Evolutionary conservation across 208 protist species (phyloP), one percentile per base, ranked within the genome.

Genomic region (Trypanosoma avium): DNA sequence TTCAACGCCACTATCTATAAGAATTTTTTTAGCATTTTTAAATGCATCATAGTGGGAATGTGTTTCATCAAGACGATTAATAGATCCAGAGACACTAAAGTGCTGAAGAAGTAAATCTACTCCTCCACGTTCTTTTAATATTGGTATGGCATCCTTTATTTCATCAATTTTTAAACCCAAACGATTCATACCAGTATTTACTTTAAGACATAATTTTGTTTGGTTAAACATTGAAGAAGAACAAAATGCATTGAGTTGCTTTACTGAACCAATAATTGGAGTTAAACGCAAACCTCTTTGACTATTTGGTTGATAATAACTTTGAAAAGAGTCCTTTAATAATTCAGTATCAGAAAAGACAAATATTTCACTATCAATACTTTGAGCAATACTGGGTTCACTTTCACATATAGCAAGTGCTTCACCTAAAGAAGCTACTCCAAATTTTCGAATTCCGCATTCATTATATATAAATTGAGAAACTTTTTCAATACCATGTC

Each of bases 111-210:
- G 62, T 12, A 83, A 21, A 19, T 83, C 73, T 1, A 81, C 77
- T 4, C 70, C 73, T 27, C 81, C 77, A 45, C 58, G 72, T 46
- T 74, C 56, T 33, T 68, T 75, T 17, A 87, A 67, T 26, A 79
- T 21, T 33, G 81, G 70, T 0, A 67, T 19, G n/a, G n/a, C 48
- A 26, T 56, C 24, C 24, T 60, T 24, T 7, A 87, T 46, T 19
- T 75, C 70, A 42, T 77, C 67, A 33, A 64, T 62, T 13, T 54
- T 64, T 17, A 83, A 52, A n/a, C 73, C 77, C 24, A 87, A 71
- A 17, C 77, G 73, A 43, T 81, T 73, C 74, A 87, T 87, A 19
- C 81, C 68, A 19, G 77, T 83, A 67, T 81, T 83, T 3, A 83
- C 35, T 55, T 83, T 87, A 29, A 83, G 38, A 38, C 62, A 81